Base-by-base conservation (phyloP, 2,329 filamentous ascomycete species). In the Zymoseptoria brevis region DNA sequence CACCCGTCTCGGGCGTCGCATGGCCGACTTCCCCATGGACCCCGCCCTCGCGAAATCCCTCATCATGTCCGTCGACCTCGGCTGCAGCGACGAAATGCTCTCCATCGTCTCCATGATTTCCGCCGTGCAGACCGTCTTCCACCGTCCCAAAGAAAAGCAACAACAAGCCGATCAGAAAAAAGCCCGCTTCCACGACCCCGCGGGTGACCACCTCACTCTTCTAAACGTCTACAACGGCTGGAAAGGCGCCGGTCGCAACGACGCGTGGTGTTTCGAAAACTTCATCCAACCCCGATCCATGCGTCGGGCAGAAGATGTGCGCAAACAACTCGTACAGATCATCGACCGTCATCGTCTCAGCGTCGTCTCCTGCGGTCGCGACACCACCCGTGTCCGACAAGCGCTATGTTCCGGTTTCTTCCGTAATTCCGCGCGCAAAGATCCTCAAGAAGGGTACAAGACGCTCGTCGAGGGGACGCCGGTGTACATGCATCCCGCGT, bases 81-180 rank as follows among this genome's bases (percentile, higher is more conserved):
- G 94, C 78, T 99, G 94, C 81, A 96, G 92, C 52, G 97, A 97
- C 75, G 94, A 99, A 79, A 94, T 99, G 49, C 82, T 99, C 13
- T 97, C 94, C 50, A 88, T 99, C 68, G 96, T 92, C 1, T 88
- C 94, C 1, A 83, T 99, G 9, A 84, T 99, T 19, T 97, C 93
- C 0, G 35, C 35, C 13, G 94, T 97, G 9, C 94, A 94, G 0
- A 90, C 96, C 73, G 85, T 97, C 61, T 99, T 96, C 72, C 84
- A 96, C 29, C 89, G 94, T 8, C 94, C 94, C 1, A 88, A 89
- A 54, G 85, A 83, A 69, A 87, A 89, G 67, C 86, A 92, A 62
- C 95, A 96, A 77, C 87, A 89, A 52, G 94, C 94, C 53, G 94
- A 99, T 73, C 91, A 96, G 75, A 97, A 97, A 91, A 99, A 99